These are phyloP conservation scores for Blakeslea trispora DNA, from an alignment of 371 early-diverging fungal genomes.

Conservation along the genomic window DNA sequence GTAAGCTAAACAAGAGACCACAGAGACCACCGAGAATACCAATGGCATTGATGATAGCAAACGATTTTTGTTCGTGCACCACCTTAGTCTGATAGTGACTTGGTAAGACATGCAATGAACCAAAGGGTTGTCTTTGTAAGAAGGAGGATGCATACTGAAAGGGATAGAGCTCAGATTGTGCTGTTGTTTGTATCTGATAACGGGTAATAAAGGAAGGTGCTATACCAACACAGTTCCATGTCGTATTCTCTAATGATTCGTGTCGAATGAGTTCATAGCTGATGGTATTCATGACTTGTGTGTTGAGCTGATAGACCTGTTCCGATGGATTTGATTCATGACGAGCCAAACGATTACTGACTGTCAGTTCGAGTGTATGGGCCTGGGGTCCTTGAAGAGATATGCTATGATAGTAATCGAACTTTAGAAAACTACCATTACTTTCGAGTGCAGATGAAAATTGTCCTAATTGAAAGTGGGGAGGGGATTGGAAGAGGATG, in stretches of 20 bases:
- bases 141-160: conserved; percentile 9
- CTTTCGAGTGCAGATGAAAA: conserved; percentile 11
- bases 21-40: conserved; percentile 40
- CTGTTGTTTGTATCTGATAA: conserved; percentile 17
- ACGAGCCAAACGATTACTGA: too few species aligned
- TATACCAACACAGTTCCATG: conserved; percentile 31
- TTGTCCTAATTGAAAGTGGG: neutral
- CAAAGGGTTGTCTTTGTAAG: conserved; percentile 10
- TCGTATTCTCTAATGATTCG: conserved; percentile 1
- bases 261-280: conserved; percentile 17
- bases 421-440: conserved; percentile 12
- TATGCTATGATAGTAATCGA: conserved; percentile 12
- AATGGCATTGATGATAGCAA: conserved; percentile 25
- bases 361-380: neutral
- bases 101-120: conserved; percentile 18
- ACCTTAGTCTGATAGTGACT: conserved; percentile 18
- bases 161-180: conserved; percentile 10
- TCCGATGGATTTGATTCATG: neutral
- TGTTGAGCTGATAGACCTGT: conserved; percentile 8
- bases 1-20: conserved; percentile 33
- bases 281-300: conserved; percentile 7
- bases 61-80: conserved; percentile 30
- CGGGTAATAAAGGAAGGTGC: conserved; percentile 7
- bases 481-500: conserved; percentile 1
- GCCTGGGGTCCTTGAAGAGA: conserved; percentile 2